Base-by-base conservation (phyloP, 2,329 filamentous ascomycete genomes). In the Furcasterigmium furcatum region DNA sequence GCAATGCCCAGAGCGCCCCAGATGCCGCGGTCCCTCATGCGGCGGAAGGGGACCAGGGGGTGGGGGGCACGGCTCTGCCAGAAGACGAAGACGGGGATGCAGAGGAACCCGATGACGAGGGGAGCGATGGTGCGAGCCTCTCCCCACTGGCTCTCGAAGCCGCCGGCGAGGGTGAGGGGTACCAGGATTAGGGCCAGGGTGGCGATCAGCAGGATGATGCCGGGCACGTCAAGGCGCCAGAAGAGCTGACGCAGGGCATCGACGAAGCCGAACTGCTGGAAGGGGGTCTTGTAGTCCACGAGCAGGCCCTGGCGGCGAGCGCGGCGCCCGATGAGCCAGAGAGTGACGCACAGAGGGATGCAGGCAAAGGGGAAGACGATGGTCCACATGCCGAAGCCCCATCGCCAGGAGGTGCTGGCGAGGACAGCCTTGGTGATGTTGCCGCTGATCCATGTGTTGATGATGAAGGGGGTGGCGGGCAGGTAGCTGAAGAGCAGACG, bases 371-470 rank as follows among this genome's bases (percentile, higher is more conserved):
- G 76, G 54, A 79, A 83, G 41, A 84, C 79, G 50, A 84, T 75
- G 39, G 70, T 71, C 71, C 77, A 85, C 79, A 85, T 84, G 51
- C 80, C 81, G 20, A 82, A 71, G 13, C 81, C 82, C 79, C 80
- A 84, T 47, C 72, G 63, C 82, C 82, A 85, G 2, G 67, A 73
- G 0, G 76, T 77, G 2, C 56, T 58, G 1, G 46, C 53, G 18
- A 84, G 55, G 1, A 84, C 76, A 0, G 75, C 69, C 0, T 61
- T 57, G 0, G 77, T 73, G 41, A 85, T 63, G 49, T 79, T 73
- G 18, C 81, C 82, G 49, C 77, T 78, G 13, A 84, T 71, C 81
- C 81, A 85, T 0, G 80, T 80, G 55, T 84, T 85, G 59, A 81
- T 68, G 38, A 84, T 56, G 54, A 81, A 83, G 0, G 80, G 80